A percentile compares a stretch with the other conserved stretches of the same genome.
Conservation (phyloP, 495 filamentous ascomycete species). For the Copromyces sp. region DNA sequence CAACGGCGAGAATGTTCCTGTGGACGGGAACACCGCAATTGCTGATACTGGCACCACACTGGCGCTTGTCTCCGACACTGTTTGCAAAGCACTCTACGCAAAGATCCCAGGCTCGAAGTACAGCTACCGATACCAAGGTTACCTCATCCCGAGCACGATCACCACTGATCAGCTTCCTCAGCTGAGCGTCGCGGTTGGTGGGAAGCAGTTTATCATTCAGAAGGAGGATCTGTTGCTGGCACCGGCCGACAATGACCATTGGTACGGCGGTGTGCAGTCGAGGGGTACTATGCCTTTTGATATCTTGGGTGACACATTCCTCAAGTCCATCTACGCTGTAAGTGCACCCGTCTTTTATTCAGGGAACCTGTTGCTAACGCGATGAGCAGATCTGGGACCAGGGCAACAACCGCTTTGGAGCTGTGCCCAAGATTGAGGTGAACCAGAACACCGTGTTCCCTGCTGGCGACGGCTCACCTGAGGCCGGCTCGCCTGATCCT, state of each 20-base stretch:
- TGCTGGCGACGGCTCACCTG: conserved; percentile 8
- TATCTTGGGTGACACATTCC: conserved; percentile 63
- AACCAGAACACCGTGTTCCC: conserved; percentile 37
- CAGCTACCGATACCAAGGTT: conserved; percentile 55
- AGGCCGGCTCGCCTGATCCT: neutral
- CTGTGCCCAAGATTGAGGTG: conserved; percentile 52
- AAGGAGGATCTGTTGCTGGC: conserved; percentile 64
- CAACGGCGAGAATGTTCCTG: conserved; percentile 46
- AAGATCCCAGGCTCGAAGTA: conserved; percentile 60
- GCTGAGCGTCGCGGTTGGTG: conserved; percentile 59
- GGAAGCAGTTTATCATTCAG: conserved; percentile 54
- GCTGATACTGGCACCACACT: conserved; percentile 73
- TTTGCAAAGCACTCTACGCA: conserved; percentile 58
- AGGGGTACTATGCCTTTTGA: conserved; percentile 57
- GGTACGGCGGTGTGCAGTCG: conserved; percentile 69
- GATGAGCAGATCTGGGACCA: conserved; percentile 58
- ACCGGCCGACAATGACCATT: conserved; percentile 42
- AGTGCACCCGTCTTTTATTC: conserved; percentile 20
- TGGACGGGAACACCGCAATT: conserved; percentile 63
- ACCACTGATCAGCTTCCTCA: conserved; percentile 50
- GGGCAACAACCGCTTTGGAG: conserved; percentile 59
- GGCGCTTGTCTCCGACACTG: conserved; percentile 54
- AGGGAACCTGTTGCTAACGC: neutral
- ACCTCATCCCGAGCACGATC: conserved; percentile 50
- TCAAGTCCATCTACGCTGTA: conserved; percentile 69